Percentiles rank a stretch among this genome's conserved stretches.
Conservation (phyloP, 1,284 basidiomycete species). For the Caloboletus inedulis region DNA sequence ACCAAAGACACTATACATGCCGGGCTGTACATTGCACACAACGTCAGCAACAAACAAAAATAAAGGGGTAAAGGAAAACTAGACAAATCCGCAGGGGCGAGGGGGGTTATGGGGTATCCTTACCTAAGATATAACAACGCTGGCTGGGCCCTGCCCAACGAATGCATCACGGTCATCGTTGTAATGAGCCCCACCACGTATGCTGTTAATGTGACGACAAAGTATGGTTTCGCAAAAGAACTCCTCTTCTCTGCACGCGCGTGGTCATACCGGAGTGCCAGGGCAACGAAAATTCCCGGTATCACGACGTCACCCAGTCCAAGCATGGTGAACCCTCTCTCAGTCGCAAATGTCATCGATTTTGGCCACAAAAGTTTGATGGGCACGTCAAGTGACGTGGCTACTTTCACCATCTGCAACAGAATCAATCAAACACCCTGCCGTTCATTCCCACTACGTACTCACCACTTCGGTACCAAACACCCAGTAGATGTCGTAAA, state of each 20-base stretch:
- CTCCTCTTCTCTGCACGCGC: slow-evolving; percentile 39
- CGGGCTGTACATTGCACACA: slow-evolving; percentile 43
- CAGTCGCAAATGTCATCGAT: slow-evolving; percentile 53
- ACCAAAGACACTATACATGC: slow-evolving; percentile 66
- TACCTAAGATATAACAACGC: slow-evolving; percentile 90
- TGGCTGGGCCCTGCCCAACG: slow-evolving; percentile 79
- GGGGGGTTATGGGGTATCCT: slow-evolving; percentile 34
- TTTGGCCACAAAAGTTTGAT: slow-evolving; percentile 91
- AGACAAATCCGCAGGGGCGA: no score
- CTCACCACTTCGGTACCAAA: slow-evolving; percentile 78
- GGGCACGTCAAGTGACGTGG: slow-evolving; percentile 89
- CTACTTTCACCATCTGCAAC: slow-evolving; percentile 85
- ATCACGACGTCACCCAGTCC: slow-evolving; percentile 91
- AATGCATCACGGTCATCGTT: slow-evolving; percentile 90
- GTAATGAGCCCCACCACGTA: slow-evolving; percentile 77
- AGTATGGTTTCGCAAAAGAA: slow-evolving; percentile 76
- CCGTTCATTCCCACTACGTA: slow-evolving; percentile 4
- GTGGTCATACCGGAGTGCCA: slow-evolving; percentile 87
- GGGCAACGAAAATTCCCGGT: slow-evolving; percentile 86
- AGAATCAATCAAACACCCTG: slow-evolving; percentile 2
- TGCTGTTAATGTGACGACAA: slow-evolving; percentile 64
- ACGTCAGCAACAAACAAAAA: slow-evolving; percentile 5
- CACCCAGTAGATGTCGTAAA: slow-evolving; percentile 92
- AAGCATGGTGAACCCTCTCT: slow-evolving; percentile 82
- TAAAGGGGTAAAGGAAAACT: not conserved